Base-by-base conservation (phyloP, 208 protist genomes). In the Strigomonas galati region DNA sequence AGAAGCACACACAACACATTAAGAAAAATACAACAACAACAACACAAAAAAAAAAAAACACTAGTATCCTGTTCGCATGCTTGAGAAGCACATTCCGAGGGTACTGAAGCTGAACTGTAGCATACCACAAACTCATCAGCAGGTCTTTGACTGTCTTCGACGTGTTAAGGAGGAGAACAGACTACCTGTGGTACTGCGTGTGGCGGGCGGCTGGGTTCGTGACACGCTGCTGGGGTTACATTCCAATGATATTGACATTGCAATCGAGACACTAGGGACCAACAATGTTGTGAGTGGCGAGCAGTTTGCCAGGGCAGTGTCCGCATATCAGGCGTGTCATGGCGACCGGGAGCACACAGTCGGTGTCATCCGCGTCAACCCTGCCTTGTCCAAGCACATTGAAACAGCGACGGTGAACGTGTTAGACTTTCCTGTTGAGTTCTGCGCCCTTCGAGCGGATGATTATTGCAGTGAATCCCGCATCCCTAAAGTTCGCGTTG, bases 171-270 rank as follows among this genome's bases (percentile, higher is more conserved):
- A 68, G 21, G 67, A 81, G 48, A 76, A 71, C 32, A 61, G 76
- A 23, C 70, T 97, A 27, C 60, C 82, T 55, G 76, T 79, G 17
- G 89, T 76, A 21, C 77, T 98, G 30, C 89, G 95, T 15, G 92
- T 97, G 3, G 93, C 95, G 40, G 95, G 98, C 32, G 99, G 99
- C 15, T 99, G 99, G 98, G 98, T 99, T 19, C 84, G 99, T 12
- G 98, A 99, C 78, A 78, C 85, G 74, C 23, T 99, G 28, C 73
- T 99, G 0, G 85, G 87, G 10, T 35, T 86, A 3, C 74, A 92
- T 24, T 97, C 89, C 19, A 71, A 98, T 62, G 98, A 99, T 69
- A 98, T 99, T 64, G 99, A 99, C 74, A 97, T 99, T 55, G 94
- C 98, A 10, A 84, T 99, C 40, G 97, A 99, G 51, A 82, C 83